Percentiles rank a stretch among this genome's conserved stretches.
phyloP scores from a whole-genome alignment of 2,329 filamentous ascomycete genomes.

The Fusarium begoniae region DNA sequence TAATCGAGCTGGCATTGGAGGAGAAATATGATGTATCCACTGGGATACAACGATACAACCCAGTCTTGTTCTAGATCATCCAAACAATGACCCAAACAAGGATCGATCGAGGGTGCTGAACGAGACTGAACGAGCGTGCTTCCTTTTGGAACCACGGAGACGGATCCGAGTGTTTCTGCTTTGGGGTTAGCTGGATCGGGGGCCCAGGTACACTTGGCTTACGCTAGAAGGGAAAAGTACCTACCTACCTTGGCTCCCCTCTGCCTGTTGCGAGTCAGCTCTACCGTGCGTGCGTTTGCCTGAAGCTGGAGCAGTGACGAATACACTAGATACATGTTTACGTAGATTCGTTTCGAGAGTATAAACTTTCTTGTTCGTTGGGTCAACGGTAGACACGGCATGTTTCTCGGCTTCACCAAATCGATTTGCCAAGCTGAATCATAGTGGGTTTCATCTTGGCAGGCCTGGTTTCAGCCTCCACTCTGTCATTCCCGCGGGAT shows the following conservation, averaged over 20 bases:
- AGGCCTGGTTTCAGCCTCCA: constrained; percentile 15
- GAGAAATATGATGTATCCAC: not conserved
- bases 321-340: not conserved
- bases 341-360: not conserved
- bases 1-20: not conserved
- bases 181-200: constrained; percentile 11
- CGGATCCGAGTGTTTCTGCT: constrained; percentile 7
- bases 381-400: not conserved
- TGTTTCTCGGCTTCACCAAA: constrained; percentile 17
- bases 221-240: not conserved
- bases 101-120: not conserved
- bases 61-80: constrained; percentile 8
- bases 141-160: constrained; percentile 21
- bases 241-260: not conserved
- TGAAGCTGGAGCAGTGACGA: not conserved
- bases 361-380: not conserved
- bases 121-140: not conserved
- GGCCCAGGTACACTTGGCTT: not conserved
- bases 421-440: constrained; percentile 15
- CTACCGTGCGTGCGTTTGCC: not conserved
- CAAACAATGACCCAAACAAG: constrained; percentile 1
- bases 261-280: not conserved
- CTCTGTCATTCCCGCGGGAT: not conserved
- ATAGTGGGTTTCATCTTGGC: constrained; percentile 25
- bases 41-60: not conserved